phyloP scores from a whole-genome alignment of 2,329 filamentous ascomycete species.

The Knufia petricola region DNA sequence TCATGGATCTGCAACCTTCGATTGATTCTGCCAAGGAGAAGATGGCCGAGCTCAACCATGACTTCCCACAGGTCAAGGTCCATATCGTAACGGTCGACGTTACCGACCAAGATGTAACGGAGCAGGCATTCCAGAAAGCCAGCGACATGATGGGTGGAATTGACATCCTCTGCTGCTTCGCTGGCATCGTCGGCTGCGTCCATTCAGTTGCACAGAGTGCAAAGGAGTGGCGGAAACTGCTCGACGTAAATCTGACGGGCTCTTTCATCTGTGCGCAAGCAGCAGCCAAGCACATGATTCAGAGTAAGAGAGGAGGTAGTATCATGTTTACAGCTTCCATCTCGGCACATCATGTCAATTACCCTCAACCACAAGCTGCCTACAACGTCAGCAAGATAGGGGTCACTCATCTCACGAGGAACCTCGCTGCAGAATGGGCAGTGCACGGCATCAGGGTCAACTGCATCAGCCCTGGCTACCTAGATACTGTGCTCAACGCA shows the following conservation, averaged over 20 bases:
- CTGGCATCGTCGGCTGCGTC: constrained; percentile 56
- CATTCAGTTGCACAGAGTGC: constrained; percentile 51
- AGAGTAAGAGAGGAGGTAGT: constrained; percentile 54
- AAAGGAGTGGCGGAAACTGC: constrained; percentile 50
- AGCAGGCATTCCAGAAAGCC: constrained; percentile 33
- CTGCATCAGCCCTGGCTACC: constrained; percentile 62
- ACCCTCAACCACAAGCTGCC: constrained; percentile 53
- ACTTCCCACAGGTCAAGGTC: constrained; percentile 48
- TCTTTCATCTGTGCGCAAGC: constrained; percentile 62
- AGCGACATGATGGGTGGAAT: constrained; percentile 24
- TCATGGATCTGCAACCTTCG: constrained; percentile 50
- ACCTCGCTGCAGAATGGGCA: constrained; percentile 64
- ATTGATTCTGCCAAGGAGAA: constrained; percentile 28
- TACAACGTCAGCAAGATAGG: constrained; percentile 67
- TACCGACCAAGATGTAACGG: constrained; percentile 40
- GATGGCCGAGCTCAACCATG: constrained; percentile 38
- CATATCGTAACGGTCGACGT: constrained; percentile 48
- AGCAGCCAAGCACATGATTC: constrained; percentile 35
- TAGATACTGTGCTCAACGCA: constrained; percentile 66
- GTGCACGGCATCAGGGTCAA: constrained; percentile 62
- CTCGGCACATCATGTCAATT: constrained; percentile 46
- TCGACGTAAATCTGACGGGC: constrained; percentile 66
- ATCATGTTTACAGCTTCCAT: constrained; percentile 58
- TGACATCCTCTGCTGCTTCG: constrained; percentile 51
- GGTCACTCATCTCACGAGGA: constrained; percentile 53